Base-by-base conservation (phyloP, 2,329 filamentous ascomycete species). In the Didymella pinodella region DNA sequence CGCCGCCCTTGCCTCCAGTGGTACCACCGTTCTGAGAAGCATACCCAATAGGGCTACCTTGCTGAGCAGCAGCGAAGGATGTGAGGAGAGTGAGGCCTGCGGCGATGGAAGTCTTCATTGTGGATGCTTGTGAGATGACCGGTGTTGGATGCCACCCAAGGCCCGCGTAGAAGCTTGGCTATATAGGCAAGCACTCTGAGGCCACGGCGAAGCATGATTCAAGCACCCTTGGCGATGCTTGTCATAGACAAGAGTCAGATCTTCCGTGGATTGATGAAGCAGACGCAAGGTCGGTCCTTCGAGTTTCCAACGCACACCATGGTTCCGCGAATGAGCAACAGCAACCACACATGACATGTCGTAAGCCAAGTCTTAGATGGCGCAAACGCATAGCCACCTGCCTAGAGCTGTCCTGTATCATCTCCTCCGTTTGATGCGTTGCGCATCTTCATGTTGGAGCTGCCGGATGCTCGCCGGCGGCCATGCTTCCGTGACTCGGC, bases 1-100 rank as follows among this genome's bases (percentile, higher is more conserved):
- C 65, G 32, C 76, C 77, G 10, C 76, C 75, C 45, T 67, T 68
- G 50, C 78, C 78, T 47, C 77, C 78, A n/a, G 73, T 77, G 4
- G 78, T 79, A 44, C 74, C 73, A 20, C 74, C 74, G 41, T 75
- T 75, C 48, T 65, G 48, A 16, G 72, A 73, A 34, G 74, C 74
- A 54, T 69, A 76, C 5, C 74, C 74, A 50, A 67, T 62, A 10
- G 62, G 67, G 5, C 72, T 65, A 41, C 53, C 53, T 28, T 49
- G 53, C 53, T 55, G 53, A 49, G 46, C 53, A 55, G 31, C 25
- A 45, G 46, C 46, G 12, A 45, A 22, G 10, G 53, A 38, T 3
- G 32, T 29, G 11, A 55, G 18, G 31, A 55, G 16, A 7, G 31
- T 7, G 3, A 55, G 38, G 8, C 45, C 38, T 20, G 53, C 28